Conservation (phyloP, 148 eudicot species). For the Camellia sinensis region DNA sequence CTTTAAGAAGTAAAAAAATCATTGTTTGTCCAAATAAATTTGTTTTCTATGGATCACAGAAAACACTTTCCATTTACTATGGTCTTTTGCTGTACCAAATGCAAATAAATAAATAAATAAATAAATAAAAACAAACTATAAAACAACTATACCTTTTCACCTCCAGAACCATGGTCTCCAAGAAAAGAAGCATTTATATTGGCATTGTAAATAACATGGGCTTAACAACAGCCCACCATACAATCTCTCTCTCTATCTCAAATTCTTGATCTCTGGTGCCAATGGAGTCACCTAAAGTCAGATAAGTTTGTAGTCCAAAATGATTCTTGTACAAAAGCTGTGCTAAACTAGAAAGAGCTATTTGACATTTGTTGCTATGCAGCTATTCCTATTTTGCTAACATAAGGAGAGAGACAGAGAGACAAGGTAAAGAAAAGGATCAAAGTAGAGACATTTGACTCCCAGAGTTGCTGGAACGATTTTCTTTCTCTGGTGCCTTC, state of each 20-base stretch:
- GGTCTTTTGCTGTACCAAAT: no score
- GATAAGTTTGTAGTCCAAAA: not conserved
- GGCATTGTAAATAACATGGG: not conserved
- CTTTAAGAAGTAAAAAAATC: no score
- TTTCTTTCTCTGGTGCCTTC: conserved; percentile 35
- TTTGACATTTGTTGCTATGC: not conserved
- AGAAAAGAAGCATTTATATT: conserved; percentile 3
- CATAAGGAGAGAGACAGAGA: not conserved
- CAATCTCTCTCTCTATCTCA: not conserved
- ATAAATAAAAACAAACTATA: no score
- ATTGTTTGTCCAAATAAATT: no score
- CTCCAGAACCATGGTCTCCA: not conserved
- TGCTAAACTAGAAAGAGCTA: not conserved
- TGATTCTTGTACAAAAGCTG: not conserved
- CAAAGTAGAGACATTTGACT: conserved; percentile 23
- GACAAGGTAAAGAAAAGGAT: conserved; percentile 1
- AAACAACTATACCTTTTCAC: no score
- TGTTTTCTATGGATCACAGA: no score
- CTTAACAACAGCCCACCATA: no score
- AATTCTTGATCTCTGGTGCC: not conserved
- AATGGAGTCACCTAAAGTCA: not conserved
- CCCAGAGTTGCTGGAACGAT: conserved; percentile 28
- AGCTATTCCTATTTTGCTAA: conserved; percentile 9
- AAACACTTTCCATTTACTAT: no score
- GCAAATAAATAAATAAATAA: no score